Evolutionary conservation across 805 yeast species (phyloP), one percentile per base, ranked within the genome.

Genomic region (Grigorovia humatica): DNA sequence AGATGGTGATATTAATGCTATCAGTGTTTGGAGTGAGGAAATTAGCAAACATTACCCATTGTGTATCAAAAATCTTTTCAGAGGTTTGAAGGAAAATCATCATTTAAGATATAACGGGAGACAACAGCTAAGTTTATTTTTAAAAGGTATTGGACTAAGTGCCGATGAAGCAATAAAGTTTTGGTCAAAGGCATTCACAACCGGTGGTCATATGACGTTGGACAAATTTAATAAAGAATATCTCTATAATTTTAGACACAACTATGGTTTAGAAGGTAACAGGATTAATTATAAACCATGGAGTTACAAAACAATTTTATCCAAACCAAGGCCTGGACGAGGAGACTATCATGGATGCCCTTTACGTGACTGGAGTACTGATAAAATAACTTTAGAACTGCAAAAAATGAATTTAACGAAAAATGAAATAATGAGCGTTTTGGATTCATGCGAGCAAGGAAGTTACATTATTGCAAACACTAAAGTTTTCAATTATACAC

Each of bases 341-440:
- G 76, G 75, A 44, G 96, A 90, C 58, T 77, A 71, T 53, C 96
- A 91, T 64, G 99, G 99, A 2, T 91, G 98, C 68, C 97, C 98
- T 5, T 93, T 86, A 68, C 73, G 95, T 51, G 91, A 85, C 60
- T 71, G 85, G 60, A 74, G 78, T 12, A 64, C 78, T n/a, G 95
- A 87, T 46, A 75, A 78, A 50, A 72, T 93, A 48, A 73, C 77
- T 7, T 57, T 60, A 2, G 78, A 79, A 54, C 72, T 93, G 56
- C 72, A 66, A 9, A 87, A 85, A 53, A 76, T 76, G 62, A 71
- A 69, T 23, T 76, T 79, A 44, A 64, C 70, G 13, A 62, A 69
- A 23, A 62, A 70, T 19, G 76, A 80, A 48, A 68, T 86, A 47
- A 74, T 76, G 46, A 78, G 78, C 43, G 78, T 93, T 12, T 57